These are phyloP conservation scores for Phytophthora pluvialis DNA, from an alignment of 352 stramenopile species.

Conservation along the genomic window DNA sequence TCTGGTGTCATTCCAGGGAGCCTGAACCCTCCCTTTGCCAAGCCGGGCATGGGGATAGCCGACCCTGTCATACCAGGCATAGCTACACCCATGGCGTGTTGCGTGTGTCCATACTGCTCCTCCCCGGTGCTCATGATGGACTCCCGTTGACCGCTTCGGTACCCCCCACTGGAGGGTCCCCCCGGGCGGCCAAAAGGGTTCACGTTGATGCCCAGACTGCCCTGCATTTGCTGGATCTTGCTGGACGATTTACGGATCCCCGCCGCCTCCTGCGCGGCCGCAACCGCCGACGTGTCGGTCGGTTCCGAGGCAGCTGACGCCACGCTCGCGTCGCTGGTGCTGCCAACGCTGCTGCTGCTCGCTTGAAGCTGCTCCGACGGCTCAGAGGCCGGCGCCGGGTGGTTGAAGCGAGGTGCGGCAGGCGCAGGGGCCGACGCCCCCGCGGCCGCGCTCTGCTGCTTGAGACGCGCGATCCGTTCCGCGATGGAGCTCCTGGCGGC, in stretches of 20 bases:
- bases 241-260: slow-evolving; percentile 42
- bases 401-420: slow-evolving; percentile 36
- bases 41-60: slow-evolving; percentile 83
- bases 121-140: slow-evolving; percentile 89
- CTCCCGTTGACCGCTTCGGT: slow-evolving; percentile 37
- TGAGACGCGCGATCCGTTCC: slow-evolving; percentile 77
- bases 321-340: slow-evolving; percentile 15
- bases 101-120: slow-evolving; percentile 72
- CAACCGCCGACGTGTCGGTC: slow-evolving; percentile 35
- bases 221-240: slow-evolving; percentile 81
- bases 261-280: slow-evolving; percentile 40
- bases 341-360: slow-evolving; percentile 24
- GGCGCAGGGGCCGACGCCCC: slow-evolving; percentile 31
- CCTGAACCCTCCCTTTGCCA: slow-evolving; percentile 70
- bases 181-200: slow-evolving; percentile 76
- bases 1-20: slow-evolving; percentile 68
- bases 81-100: slow-evolving; percentile 72
- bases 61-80: slow-evolving; percentile 83
- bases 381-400: slow-evolving; percentile 16
- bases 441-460: slow-evolving; percentile 65
- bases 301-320: slow-evolving; percentile 27
- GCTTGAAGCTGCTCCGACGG: slow-evolving; percentile 15
- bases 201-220: slow-evolving; percentile 84
- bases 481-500: slow-evolving; percentile 62
- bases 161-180: slow-evolving; percentile 41